Conservation (phyloP, 176 grass and related monocot genomes). For the Raddia distichophylla region DNA sequence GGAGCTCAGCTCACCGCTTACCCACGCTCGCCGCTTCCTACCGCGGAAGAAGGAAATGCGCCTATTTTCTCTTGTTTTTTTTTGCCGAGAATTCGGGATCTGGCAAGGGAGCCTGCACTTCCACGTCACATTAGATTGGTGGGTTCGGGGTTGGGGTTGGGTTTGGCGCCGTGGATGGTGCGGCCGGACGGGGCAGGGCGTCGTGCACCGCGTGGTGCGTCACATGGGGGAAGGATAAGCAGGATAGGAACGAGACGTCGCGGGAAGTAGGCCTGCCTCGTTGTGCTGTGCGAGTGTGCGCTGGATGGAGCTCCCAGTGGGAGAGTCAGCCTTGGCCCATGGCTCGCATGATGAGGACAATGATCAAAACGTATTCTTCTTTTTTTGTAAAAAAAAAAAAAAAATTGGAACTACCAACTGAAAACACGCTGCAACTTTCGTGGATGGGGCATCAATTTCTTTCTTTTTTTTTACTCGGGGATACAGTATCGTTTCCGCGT, state of each 20-base stretch:
- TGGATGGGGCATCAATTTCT: no score
- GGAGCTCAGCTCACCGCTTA: background rate
- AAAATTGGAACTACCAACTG: no score
- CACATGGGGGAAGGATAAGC: background rate
- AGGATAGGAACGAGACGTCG: background rate
- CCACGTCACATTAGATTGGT: background rate
- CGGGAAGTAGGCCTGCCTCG: background rate
- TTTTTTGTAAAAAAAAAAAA: background rate
- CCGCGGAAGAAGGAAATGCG: background rate
- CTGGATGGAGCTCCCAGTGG: background rate
- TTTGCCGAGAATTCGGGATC: constrained; percentile 5
- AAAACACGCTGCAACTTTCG: background rate
- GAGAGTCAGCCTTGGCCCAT: background rate
- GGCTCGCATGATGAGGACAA: background rate
- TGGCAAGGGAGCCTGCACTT: background rate
- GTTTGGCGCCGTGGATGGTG: background rate
- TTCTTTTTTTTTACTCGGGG: no score
- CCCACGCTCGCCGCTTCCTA: no score
- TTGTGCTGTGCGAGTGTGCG: background rate
- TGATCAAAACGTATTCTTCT: background rate
- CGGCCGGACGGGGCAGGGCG: background rate
- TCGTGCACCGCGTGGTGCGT: background rate
- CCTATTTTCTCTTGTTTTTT: no score
- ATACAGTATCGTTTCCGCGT: no score
- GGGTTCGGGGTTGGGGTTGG: background rate